phyloP scores from a whole-genome alignment of 257 asterid species.

The Solanum acaule region DNA sequence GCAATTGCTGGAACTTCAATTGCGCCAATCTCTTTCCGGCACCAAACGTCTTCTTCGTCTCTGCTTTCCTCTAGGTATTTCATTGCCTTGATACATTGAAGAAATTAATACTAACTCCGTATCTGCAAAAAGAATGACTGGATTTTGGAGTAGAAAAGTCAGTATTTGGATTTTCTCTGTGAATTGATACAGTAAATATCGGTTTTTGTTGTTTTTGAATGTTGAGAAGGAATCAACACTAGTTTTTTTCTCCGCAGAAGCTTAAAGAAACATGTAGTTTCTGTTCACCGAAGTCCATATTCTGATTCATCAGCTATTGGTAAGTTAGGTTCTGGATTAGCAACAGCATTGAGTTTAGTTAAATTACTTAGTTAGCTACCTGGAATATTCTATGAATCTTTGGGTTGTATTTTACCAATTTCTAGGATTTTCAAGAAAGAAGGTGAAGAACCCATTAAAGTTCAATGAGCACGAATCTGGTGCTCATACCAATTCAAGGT shows the following conservation, averaged over 20 bases:
- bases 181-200: neutral
- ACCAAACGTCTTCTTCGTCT: conserved; percentile 6
- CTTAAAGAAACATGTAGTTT: conserved; percentile 19
- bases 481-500: conserved; percentile 41
- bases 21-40: conserved; percentile 23
- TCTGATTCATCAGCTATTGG: conserved; percentile 47
- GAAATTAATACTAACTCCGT: neutral
- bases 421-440: conserved; percentile 57
- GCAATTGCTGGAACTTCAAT: conserved; percentile 49
- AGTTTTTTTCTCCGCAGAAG: conserved; percentile 21
- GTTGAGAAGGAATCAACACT: neutral
- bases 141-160: neutral
- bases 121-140: neutral
- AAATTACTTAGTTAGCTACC: neutral
- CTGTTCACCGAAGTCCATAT: conserved; percentile 40
- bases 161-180: neutral
- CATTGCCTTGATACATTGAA: neutral
- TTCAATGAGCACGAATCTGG: conserved; percentile 26
- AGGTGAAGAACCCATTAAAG: conserved; percentile 28
- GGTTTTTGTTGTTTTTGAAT: too few relatives aligned
- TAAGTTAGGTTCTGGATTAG: conserved; percentile 3
- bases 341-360: neutral
- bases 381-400: neutral
- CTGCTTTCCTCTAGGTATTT: conserved; percentile 28
- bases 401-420: conserved; percentile 3